A percentile compares a stretch with the other conserved stretches of the same genome.
Evolutionary conservation across 1,284 basidiomycete genomes (phyloP).

Genomic region (Sparassis latifolia): DNA sequence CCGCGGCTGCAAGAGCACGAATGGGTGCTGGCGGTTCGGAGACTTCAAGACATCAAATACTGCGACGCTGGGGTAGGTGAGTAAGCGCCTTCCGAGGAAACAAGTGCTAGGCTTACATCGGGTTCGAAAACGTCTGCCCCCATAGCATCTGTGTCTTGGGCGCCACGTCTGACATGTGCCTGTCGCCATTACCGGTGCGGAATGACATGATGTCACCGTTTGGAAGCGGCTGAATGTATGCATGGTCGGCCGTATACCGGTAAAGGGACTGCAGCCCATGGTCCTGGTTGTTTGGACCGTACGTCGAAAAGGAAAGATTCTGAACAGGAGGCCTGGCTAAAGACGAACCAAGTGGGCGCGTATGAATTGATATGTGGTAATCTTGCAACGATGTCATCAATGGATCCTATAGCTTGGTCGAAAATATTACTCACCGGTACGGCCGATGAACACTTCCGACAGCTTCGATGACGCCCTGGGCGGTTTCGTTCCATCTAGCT

Average conservation of each 20-base stretch:
- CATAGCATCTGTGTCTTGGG: slow-evolving; percentile 46
- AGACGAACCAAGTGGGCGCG: slow-evolving; percentile 33
- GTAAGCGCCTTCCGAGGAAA: neutral
- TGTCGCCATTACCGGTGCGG: slow-evolving; percentile 33
- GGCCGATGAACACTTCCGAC: slow-evolving; percentile 71
- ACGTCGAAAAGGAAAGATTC: slow-evolving; percentile 75
- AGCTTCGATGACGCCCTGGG: slow-evolving; percentile 30
- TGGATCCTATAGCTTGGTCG: neutral
- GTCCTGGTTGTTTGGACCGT: slow-evolving; percentile 80
- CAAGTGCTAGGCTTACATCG: slow-evolving; percentile 35
- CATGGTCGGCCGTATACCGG: slow-evolving; percentile 62
- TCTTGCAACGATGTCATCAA: slow-evolving; percentile 34
- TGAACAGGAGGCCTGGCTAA: slow-evolving; percentile 49
- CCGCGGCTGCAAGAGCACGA: slow-evolving; percentile 75
- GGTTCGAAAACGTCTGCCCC: slow-evolving; percentile 49
- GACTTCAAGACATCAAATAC: slow-evolving; percentile 69
- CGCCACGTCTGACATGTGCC: slow-evolving; percentile 19
- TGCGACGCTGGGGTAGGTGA: slow-evolving; percentile 50
- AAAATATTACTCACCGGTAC: slow-evolving; percentile 56
- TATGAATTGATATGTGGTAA: slow-evolving; percentile 67
- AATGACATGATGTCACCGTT: slow-evolving; percentile 75
- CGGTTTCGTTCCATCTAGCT: slow-evolving; percentile 55
- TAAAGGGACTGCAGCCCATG: slow-evolving; percentile 59
- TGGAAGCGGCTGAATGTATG: slow-evolving; percentile 73
- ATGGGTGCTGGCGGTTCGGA: slow-evolving; percentile 44